Evolutionary conservation across 352 stramenopile species (phyloP), one percentile per base, ranked within the genome.

Genomic region (Phytopythium boreale): DNA sequence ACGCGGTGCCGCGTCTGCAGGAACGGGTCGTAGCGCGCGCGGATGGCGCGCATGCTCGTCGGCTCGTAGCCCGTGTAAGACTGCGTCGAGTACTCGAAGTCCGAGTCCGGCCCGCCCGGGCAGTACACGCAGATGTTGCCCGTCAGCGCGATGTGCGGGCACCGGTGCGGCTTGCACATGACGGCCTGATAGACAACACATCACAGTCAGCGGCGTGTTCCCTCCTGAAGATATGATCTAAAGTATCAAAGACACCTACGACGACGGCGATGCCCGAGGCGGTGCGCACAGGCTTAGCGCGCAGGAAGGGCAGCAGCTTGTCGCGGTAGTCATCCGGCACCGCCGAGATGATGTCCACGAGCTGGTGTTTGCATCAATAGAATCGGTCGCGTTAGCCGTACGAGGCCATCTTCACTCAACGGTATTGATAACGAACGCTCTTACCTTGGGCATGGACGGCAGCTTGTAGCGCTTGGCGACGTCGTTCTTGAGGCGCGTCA

Each of bases 101-200:
- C 96, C 53, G 80, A 96, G 83, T 99, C 96, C 0, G 96, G 96
- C 2, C 96, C 96, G 39, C 96, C 96, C 0, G 95, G 94, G 72
- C 96, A 99, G 69, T 98, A 99, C 19, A 99, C 93, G 67, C 96
- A 99, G 36, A 98, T 97, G 69, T 98, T 98, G 44, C 95, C 95
- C 1, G 95, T 99, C 78, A 98, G 98, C 41, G 94, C 93, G 65
- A 99, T 98, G 77, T 99, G 96, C 8, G 96, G 96, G 77, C 96
- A 99, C n/a, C 96, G 91, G 77, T 99, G 96, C 4, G 96, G 96
- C 71, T 99, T 99, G 74, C 80, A 97, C 96, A 99, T 99, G 20
- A 98, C 96, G 0, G 96, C 96, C 72, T 85, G 62, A 7, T 46
- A 20, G 15, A 46, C n/a, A 12, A 11, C 56, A 34, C 12, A n/a